phyloP scores from a whole-genome alignment of 805 yeast species.

The Kodamaea restingae region DNA sequence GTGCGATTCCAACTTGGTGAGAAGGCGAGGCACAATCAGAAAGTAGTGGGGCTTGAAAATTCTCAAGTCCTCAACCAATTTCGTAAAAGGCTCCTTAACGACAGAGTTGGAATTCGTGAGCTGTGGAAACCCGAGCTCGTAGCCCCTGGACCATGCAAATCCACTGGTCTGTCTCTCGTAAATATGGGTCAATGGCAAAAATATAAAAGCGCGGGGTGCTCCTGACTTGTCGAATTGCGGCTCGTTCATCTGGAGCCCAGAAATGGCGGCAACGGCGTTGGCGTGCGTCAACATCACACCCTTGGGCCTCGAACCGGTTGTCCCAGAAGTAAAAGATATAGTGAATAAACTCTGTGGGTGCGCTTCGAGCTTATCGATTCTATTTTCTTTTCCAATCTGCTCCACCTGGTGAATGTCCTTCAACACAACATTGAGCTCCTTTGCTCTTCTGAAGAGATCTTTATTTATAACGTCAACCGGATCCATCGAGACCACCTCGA shows the following conservation, averaged over 20 bases:
- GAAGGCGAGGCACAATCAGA: constrained; percentile 37
- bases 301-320: constrained; percentile 66
- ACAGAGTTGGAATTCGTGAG: constrained; percentile 1
- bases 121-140: constrained; percentile 49
- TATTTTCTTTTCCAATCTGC: constrained; percentile 29
- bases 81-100: constrained; percentile 17
- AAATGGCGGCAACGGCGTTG: constrained; percentile 45
- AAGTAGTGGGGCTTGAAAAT: constrained; percentile 26
- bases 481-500: constrained; percentile 26
- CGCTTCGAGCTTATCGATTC: constrained; percentile 40
- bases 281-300: constrained; percentile 59
- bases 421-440: constrained; percentile 21
- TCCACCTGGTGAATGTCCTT: constrained; percentile 31
- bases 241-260: constrained; percentile 19
- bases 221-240: constrained; percentile 5
- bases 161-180: constrained; percentile 48
- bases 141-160: constrained; percentile 45
- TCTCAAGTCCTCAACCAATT: constrained; percentile 28
- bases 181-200: constrained; percentile 59
- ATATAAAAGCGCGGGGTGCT: constrained; percentile 17
- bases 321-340: constrained; percentile 70
- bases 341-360: constrained; percentile 49
- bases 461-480: constrained; percentile 13
- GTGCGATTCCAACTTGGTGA: constrained; percentile 30
- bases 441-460: constrained; percentile 18